phyloP scores from a whole-genome alignment of 2,329 filamentous ascomycete genomes.

The Claviceps purpurea region DNA sequence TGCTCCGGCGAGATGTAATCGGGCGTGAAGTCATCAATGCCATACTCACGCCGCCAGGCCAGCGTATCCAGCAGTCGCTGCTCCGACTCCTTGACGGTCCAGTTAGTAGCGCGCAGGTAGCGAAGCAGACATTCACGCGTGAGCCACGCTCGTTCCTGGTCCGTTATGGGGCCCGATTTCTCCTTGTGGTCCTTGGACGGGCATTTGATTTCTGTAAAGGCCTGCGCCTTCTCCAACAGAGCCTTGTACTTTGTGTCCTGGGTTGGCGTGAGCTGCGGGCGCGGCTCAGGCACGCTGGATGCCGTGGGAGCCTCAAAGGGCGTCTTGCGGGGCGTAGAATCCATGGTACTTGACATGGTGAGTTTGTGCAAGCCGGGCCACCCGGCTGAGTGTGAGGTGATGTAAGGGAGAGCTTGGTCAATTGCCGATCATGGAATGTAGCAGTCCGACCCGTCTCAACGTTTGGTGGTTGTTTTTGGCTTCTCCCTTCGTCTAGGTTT shows the following conservation, averaged over 20 bases:
- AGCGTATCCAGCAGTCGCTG: constrained; percentile 72
- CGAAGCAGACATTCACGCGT: constrained; percentile 84
- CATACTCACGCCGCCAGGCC: constrained; percentile 83
- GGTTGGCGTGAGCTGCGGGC: constrained; percentile 53
- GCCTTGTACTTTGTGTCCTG: constrained; percentile 72
- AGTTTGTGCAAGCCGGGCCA: background rate
- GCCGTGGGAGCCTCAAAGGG: constrained; percentile 47
- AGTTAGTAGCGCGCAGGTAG: constrained; percentile 89
- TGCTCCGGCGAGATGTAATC: constrained; percentile 91
- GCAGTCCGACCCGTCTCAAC: too few species aligned
- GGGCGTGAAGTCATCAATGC: constrained; percentile 61
- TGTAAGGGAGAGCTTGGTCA: background rate
- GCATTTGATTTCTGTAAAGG: constrained; percentile 51
- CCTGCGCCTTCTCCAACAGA: constrained; percentile 55
- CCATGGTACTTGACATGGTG: background rate
- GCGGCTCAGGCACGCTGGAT: constrained; percentile 40
- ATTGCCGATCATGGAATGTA: background rate
- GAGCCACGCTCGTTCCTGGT: constrained; percentile 77
- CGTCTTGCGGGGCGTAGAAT: constrained; percentile 26
- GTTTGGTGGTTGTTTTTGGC: background rate
- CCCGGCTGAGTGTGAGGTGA: background rate
- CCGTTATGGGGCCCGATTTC: constrained; percentile 52
- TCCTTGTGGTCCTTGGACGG: constrained; percentile 36
- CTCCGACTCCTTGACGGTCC: constrained; percentile 61
- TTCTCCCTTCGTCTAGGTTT: background rate